These are phyloP conservation scores for Penicillium goetzii DNA, from an alignment of 495 filamentous ascomycete genomes.

Conservation along the genomic window DNA sequence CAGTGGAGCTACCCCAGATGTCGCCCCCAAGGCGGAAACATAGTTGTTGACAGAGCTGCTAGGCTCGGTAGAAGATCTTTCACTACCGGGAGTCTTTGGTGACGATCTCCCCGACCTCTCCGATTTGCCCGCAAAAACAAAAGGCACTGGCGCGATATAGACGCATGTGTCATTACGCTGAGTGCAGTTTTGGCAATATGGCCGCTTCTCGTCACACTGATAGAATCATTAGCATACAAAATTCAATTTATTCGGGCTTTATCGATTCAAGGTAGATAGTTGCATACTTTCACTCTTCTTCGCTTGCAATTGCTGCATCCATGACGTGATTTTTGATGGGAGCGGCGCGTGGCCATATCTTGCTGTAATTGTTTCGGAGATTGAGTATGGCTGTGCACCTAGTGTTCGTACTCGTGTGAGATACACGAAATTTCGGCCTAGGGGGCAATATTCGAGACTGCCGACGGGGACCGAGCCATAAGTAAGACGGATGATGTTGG, in stretches of 20 bases:
- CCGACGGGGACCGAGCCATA: not conserved
- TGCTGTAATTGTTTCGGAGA: too few relatives aligned
- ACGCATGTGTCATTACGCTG: constrained; percentile 27
- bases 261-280: not conserved
- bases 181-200: constrained; percentile 27
- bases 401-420: constrained; percentile 4
- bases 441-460: not conserved
- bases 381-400: not conserved
- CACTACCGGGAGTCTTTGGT: not conserved
- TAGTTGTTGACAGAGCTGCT: constrained; percentile 7
- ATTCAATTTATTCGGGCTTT: not conserved
- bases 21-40: not conserved
- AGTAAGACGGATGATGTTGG: not conserved
- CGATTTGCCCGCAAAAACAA: constrained; percentile 19
- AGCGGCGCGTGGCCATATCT: constrained; percentile 24
- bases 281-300: constrained; percentile 32
- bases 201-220: constrained; percentile 33
- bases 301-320: constrained; percentile 33
- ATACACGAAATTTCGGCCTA: not conserved
- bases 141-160: constrained; percentile 23
- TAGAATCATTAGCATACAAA: not conserved
- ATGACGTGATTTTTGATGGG: constrained; percentile 32
- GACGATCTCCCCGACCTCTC: constrained; percentile 3
- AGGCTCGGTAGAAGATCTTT: not conserved
- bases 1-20: constrained; percentile 6